Conservation (phyloP, 148 eudicot genomes). For the Cornus kousa region DNA sequence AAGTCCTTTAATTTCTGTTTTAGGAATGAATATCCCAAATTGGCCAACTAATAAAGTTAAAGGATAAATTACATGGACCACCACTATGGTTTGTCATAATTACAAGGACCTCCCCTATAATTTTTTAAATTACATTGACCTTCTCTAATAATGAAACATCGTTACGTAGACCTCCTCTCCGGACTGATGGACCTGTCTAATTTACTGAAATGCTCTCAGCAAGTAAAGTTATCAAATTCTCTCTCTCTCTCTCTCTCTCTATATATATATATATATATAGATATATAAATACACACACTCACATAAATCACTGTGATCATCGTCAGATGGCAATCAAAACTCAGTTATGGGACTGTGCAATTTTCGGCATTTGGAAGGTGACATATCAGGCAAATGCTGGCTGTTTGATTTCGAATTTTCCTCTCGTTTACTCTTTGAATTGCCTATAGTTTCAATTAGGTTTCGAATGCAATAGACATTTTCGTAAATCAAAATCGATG, state of each 20-base stretch:
- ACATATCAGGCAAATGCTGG: conserved; percentile 10
- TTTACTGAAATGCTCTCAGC: background rate
- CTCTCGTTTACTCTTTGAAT: conserved; percentile 5
- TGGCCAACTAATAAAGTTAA: too few relatives aligned
- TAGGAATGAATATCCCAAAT: too few relatives aligned
- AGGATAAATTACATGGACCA: too few relatives aligned
- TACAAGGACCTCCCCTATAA: too few relatives aligned
- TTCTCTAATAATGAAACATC: too few relatives aligned
- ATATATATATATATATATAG: too few relatives aligned
- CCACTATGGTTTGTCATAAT: too few relatives aligned
- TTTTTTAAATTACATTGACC: too few relatives aligned
- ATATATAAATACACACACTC: too few relatives aligned
- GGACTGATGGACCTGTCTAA: too few relatives aligned
- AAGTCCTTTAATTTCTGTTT: too few relatives aligned
- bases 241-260: background rate
- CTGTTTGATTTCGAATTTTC: conserved; percentile 7
- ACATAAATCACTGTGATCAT: background rate
- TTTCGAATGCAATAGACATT: background rate
- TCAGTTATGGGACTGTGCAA: conserved; percentile 1
- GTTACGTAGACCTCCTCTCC: too few relatives aligned
- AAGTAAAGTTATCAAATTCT: background rate
- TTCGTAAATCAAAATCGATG: conserved; percentile 6
- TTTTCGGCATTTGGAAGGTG: background rate
- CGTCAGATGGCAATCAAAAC: conserved; percentile 19
- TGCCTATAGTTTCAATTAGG: conserved; percentile 9